Percentiles rank a stretch among this genome's conserved stretches.
Evolutionary conservation across 495 filamentous ascomycete species (phyloP).

Genomic region (Echria macrotheca): DNA sequence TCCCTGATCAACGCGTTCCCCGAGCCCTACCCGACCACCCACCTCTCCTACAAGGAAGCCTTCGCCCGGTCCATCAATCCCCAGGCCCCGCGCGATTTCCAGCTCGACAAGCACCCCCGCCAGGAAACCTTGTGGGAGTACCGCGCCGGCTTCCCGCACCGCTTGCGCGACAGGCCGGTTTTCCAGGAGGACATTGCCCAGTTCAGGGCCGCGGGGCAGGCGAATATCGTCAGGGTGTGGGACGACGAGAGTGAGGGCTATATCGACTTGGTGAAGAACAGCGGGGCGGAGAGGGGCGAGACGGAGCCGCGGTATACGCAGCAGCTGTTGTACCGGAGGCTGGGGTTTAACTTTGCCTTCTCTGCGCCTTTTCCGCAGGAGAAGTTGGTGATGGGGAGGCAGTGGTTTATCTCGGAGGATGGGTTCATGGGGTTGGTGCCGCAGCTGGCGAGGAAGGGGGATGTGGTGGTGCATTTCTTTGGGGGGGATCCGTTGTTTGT

Average conservation of each 20-base stretch:
- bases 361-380: neutral
- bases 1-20: slow-evolving; percentile 2
- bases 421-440: slow-evolving; percentile 4
- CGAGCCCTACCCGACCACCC: slow-evolving; percentile 4
- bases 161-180: neutral
- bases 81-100: neutral
- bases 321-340: neutral
- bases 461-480: slow-evolving; percentile 2
- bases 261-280: neutral
- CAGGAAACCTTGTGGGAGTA: slow-evolving; percentile 1
- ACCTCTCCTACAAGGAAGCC: slow-evolving; percentile 1
- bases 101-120: slow-evolving; percentile 1
- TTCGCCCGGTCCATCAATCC: neutral
- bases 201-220: neutral
- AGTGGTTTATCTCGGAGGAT: slow-evolving; percentile 2
- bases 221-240: neutral
- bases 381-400: neutral
- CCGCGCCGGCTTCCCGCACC: slow-evolving; percentile 1
- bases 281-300: neutral
- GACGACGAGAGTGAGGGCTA: neutral
- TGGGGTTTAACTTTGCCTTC: neutral
- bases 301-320: neutral
- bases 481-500: neutral
- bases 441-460: neutral
- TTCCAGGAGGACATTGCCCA: neutral